Evolutionary conservation across 352 stramenopile species (phyloP).

Genomic region (Pythium aquatile): DNA sequence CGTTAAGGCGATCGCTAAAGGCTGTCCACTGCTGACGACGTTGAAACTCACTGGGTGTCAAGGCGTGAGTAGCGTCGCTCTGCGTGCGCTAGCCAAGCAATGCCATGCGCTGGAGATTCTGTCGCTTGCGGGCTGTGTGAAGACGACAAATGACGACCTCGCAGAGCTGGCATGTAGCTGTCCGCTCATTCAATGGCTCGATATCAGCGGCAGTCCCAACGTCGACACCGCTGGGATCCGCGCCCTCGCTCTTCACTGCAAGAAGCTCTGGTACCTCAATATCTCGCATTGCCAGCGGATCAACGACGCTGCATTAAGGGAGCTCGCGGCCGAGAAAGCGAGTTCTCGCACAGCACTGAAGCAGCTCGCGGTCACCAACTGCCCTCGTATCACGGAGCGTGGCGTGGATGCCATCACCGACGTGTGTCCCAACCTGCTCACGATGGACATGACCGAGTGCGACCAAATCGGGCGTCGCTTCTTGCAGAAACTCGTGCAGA

Average conservation of each 20-base stretch:
- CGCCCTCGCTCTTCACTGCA: conserved; percentile 58
- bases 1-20: conserved; percentile 75
- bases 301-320: conserved; percentile 58
- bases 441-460: conserved; percentile 85
- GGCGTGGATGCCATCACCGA: conserved; percentile 63
- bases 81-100: conserved; percentile 69
- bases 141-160: conserved; percentile 80
- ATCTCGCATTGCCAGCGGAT: conserved; percentile 77
- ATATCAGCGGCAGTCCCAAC: conserved; percentile 77
- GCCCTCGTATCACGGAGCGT: conserved; percentile 63
- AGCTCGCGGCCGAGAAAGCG: conserved; percentile 32
- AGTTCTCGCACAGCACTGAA: conserved; percentile 28
- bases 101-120: conserved; percentile 73
- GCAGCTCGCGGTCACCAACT: conserved; percentile 64
- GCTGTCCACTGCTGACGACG: conserved; percentile 82
- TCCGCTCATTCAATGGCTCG: conserved; percentile 64
- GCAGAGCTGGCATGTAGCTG: conserved; percentile 49
- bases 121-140: conserved; percentile 80
- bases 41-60: conserved; percentile 87
- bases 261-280: conserved; percentile 61
- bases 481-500: conserved; percentile 62
- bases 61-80: conserved; percentile 70
- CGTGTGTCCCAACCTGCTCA: conserved; percentile 72
- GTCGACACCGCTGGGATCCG: conserved; percentile 59
- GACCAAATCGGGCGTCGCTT: conserved; percentile 66